phyloP scores from a whole-genome alignment of 2,329 filamentous ascomycete genomes.

The Colletotrichum noveboracense region DNA sequence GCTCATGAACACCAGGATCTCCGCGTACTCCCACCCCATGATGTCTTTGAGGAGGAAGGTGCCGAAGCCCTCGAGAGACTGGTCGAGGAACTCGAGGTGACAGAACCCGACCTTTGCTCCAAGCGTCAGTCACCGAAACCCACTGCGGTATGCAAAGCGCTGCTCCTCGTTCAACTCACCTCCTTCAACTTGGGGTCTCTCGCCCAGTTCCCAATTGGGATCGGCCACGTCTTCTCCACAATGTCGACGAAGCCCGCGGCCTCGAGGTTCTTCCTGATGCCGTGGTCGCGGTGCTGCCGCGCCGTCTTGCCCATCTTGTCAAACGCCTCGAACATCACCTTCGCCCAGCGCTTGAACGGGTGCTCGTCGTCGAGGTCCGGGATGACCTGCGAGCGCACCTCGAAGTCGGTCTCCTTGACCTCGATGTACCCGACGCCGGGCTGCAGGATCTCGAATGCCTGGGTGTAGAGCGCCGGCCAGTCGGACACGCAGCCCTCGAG shows the following conservation, averaged over 20 bases:
- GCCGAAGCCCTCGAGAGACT: constrained; percentile 29
- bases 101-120: too few species aligned
- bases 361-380: constrained; percentile 9
- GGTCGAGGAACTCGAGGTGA: too few species aligned
- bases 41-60: constrained; percentile 30
- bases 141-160: too few species aligned
- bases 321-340: constrained; percentile 30
- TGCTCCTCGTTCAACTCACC: not conserved
- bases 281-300: constrained; percentile 24
- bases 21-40: constrained; percentile 31
- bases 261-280: constrained; percentile 25
- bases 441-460: constrained; percentile 49
- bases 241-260: constrained; percentile 27
- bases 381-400: constrained; percentile 12
- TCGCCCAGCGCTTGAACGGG: constrained; percentile 25
- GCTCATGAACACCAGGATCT: constrained; percentile 27
- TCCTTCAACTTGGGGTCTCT: constrained; percentile 5
- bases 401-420: constrained; percentile 9
- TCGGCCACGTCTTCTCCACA: constrained; percentile 18
- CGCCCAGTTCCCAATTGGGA: constrained; percentile 22
- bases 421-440: constrained; percentile 43
- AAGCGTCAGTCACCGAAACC: too few species aligned
- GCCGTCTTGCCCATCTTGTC: constrained; percentile 31
- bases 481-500: constrained; percentile 59
- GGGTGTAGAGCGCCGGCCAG: constrained; percentile 38